phyloP scores from a whole-genome alignment of 2,329 filamentous ascomycete species.

The Apiospora saccharicola region DNA sequence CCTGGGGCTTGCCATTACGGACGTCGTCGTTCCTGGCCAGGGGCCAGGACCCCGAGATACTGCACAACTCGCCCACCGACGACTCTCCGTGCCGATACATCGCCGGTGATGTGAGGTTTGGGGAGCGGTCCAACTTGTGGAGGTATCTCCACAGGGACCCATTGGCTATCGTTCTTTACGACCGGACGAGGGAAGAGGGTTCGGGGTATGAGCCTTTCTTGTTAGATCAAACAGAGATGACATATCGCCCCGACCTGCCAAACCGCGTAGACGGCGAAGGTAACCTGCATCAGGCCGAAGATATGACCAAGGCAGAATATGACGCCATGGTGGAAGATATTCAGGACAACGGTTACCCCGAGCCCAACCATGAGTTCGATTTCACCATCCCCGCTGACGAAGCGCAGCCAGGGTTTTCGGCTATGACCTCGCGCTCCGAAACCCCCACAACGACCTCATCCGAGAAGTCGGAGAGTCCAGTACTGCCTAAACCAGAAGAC shows the following conservation, averaged over 20 bases:
- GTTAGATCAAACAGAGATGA: background rate
- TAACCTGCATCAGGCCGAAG: too few relatives aligned
- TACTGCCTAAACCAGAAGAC: too few relatives aligned
- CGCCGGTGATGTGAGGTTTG: conserved; percentile 26
- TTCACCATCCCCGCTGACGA: background rate
- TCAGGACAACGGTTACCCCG: background rate
- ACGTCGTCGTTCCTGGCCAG: conserved; percentile 23
- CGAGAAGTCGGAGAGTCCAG: background rate
- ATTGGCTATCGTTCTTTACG: conserved; percentile 22
- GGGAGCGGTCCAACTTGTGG: conserved; percentile 30
- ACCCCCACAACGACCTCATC: background rate
- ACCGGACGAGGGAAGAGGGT: conserved; percentile 21
- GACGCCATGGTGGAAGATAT: background rate
- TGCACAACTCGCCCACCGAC: background rate
- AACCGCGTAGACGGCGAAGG: too few relatives aligned
- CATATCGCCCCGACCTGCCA: background rate
- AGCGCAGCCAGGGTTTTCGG: background rate
- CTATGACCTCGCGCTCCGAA: background rate
- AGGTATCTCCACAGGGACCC: conserved; percentile 15
- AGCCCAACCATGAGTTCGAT: background rate
- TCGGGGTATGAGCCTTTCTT: conserved; percentile 28
- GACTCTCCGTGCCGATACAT: conserved; percentile 24
- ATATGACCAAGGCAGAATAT: background rate
- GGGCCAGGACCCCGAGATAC: background rate
- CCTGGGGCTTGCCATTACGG: conserved; percentile 10